Conservation (phyloP, 1,139 yeast genomes). For the Hansenula anomala region DNA sequence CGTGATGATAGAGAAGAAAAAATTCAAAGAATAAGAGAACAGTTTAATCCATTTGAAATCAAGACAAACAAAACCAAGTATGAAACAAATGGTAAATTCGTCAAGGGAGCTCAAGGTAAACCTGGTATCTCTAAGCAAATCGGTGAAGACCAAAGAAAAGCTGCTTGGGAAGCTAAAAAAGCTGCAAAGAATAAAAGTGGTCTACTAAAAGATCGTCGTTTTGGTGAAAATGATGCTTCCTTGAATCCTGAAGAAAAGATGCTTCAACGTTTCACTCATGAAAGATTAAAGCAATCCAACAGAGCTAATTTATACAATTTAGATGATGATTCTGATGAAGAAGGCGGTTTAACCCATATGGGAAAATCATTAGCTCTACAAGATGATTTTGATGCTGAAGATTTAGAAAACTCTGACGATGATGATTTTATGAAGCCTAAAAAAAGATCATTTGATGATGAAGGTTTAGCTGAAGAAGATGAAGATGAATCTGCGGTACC, state of each 20-base stretch:
- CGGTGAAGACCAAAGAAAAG: conserved; percentile 69
- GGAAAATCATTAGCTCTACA: conserved; percentile 64
- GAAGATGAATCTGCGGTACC: conserved; percentile 41
- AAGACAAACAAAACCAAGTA: conserved; percentile 69
- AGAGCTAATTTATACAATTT: conserved; percentile 60
- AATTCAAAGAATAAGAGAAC: conserved; percentile 61
- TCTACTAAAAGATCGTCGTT: conserved; percentile 78
- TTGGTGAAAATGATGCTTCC: conserved; percentile 77
- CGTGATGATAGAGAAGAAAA: conserved; percentile 59
- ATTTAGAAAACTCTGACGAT: conserved; percentile 37
- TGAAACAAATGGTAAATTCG: conserved; percentile 49
- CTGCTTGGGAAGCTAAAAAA: conserved; percentile 63
- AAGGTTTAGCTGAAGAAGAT: conserved; percentile 25
- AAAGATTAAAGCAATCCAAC: conserved; percentile 58
- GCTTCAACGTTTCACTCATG: conserved; percentile 91
- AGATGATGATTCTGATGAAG: conserved; percentile 61
- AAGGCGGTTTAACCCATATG: conserved; percentile 60
- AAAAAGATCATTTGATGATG: conserved; percentile 18
- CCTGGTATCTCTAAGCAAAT: conserved; percentile 73
- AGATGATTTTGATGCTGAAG: conserved; percentile 44
- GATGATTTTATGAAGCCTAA: conserved; percentile 22
- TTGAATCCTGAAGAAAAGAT: conserved; percentile 86
- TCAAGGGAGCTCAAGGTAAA: conserved; percentile 60
- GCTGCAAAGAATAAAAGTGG: conserved; percentile 67
- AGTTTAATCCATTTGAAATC: conserved; percentile 87